Evolutionary conservation across 495 filamentous ascomycete species (phyloP).

Genomic region (Penicillium bialowiezense): DNA sequence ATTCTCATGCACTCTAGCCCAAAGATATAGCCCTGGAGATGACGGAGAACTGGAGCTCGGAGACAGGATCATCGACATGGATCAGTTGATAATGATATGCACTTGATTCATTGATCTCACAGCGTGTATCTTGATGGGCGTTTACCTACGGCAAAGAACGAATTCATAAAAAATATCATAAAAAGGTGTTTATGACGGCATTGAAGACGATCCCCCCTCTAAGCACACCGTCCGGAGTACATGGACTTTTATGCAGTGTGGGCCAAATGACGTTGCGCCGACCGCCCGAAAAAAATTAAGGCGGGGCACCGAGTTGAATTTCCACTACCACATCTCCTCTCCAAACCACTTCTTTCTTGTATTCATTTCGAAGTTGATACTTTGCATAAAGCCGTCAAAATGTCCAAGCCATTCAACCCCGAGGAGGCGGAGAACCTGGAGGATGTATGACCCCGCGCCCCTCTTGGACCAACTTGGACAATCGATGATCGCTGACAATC

Average conservation of each 20-base stretch:
- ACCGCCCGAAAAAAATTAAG: constrained; percentile 39
- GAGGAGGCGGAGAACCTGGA: constrained; percentile 75
- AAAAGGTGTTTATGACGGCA: no score
- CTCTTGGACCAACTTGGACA: background rate
- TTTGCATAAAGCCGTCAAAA: constrained; percentile 22
- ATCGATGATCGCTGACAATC: constrained; percentile 22
- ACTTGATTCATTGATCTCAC: no score
- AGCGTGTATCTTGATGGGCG: no score
- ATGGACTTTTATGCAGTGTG: background rate
- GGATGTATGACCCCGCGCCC: constrained; percentile 49
- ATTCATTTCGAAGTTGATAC: background rate
- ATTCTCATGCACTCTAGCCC: no score
- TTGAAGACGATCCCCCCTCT: no score
- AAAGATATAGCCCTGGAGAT: no score
- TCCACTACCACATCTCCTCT: constrained; percentile 4
- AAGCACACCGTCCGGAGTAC: background rate
- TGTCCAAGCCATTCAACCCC: constrained; percentile 57
- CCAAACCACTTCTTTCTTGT: constrained; percentile 10
- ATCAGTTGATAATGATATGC: no score
- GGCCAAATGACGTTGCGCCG: constrained; percentile 31
- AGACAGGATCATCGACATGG: no score
- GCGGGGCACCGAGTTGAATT: constrained; percentile 28
- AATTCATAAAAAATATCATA: no score
- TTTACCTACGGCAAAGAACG: no score
- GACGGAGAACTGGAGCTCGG: no score